Evolutionary conservation across 2,329 filamentous ascomycete genomes (phyloP), one percentile per base, ranked within the genome.

Genomic region (Elsinoe necatrix): DNA sequence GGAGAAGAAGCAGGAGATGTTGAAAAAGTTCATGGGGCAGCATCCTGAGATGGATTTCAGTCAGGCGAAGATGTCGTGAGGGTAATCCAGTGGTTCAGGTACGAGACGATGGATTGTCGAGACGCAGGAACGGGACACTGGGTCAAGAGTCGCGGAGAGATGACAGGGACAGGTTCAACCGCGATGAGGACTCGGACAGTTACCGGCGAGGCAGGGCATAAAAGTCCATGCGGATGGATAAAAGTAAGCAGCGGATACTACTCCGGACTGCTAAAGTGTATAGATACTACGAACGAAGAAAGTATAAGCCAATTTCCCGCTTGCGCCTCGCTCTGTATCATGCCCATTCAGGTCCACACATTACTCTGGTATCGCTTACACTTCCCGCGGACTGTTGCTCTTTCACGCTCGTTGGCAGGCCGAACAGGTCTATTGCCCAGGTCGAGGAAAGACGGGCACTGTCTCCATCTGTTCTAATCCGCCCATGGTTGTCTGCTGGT

Each of bases 1-100:
- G 77, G 85, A 95, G 80, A 89, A 91, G 79, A 97, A 97, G 81
- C 74, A 84, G 68, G 92, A 98, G 57, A 85, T 98, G 65, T 75
- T 98, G 69, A 59, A 59, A 63, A 89, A 95, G 76, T 97, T 98
- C 75, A 86, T 96, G 81, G 77, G 76, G 52, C 83, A 95, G 66
- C 83, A 86, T 72, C 83, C 83, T 1, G 82, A 85, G 72, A 84
- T 85, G 82, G 82, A 85, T 67, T 85, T 85, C 64, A 81, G 78
- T 14, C 80, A 83, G 61, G 82, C 80, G 16, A 82, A 84, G 73
- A 81, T 85, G 58, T 56, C 54, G 54, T 56, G 39, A 45, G 52
- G 16, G 50, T 14, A 18, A 14, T 7, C 25, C 25, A 16, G 27
- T 34, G 48, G 12, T n/a, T n/a, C 16, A 8, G 18, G 48, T 23